Evolutionary conservation across 164 flowering plant genomes (phyloP).

Genomic region (Aristolochia fimbriata): DNA sequence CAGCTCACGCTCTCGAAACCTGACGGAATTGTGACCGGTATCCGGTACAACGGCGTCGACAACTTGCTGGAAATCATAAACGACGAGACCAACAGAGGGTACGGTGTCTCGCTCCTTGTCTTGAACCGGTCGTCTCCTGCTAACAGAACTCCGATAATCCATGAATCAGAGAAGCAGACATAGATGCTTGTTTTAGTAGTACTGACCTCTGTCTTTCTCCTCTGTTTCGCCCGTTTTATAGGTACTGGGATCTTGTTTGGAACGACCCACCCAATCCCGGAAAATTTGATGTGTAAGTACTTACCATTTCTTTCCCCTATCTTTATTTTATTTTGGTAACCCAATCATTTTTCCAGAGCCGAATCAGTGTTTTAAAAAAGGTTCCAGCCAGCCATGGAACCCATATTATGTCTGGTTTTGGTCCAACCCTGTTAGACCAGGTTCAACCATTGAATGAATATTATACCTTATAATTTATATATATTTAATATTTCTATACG

Average conservation of each 20-base stretch:
- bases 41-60: conserved; percentile 28
- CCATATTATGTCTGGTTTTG: too few relatives aligned
- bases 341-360: too few relatives aligned
- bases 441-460: too few relatives aligned
- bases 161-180: neutral
- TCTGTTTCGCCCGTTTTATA: neutral
- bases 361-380: too few relatives aligned
- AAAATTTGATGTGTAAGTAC: conserved; percentile 19
- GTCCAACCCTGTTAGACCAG: too few relatives aligned
- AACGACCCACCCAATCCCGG: conserved; percentile 13
- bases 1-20: conserved; percentile 31
- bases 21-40: conserved; percentile 28
- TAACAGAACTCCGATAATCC: neutral
- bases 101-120: neutral
- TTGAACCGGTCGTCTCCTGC: neutral
- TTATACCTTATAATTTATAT: too few relatives aligned
- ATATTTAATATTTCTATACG: too few relatives aligned
- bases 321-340: too few relatives aligned
- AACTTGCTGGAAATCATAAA: conserved; percentile 28
- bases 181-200: neutral
- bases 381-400: too few relatives aligned
- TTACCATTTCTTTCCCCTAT: neutral
- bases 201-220: too few relatives aligned
- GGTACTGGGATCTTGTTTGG: conserved; percentile 43
- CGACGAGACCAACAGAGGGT: conserved; percentile 31